phyloP scores from a whole-genome alignment of 108 stramenopile species.

The Conticribra weissflogii region DNA sequence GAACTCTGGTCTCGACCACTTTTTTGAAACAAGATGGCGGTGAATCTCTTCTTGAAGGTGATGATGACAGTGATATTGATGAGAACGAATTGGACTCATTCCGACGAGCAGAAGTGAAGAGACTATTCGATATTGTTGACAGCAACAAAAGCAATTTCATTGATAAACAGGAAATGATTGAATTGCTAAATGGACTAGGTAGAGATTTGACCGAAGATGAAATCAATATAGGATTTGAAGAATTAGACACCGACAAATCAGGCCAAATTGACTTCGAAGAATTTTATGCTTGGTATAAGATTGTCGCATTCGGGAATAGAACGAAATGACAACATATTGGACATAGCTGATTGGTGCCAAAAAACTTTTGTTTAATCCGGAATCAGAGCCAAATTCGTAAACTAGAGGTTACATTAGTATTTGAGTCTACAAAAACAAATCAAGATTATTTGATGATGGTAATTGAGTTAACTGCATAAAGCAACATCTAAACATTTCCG shows the following conservation, averaged over 20 bases:
- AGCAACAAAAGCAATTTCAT: constrained; percentile 50
- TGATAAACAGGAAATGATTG: constrained; percentile 50
- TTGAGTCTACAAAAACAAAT: too few species aligned
- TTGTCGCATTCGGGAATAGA: constrained; percentile 22
- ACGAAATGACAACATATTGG: neutral
- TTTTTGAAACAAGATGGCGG: constrained; percentile 37
- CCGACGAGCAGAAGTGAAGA: constrained; percentile 41
- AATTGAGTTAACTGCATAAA: too few species aligned
- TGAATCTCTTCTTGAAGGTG: constrained; percentile 28
- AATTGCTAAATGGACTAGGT: constrained; percentile 46
- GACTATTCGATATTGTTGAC: constrained; percentile 60
- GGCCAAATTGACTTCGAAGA: constrained; percentile 58
- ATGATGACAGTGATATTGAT: constrained; percentile 59
- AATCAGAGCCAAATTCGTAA: too few species aligned
- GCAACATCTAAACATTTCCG: too few species aligned
- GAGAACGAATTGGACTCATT: constrained; percentile 55
- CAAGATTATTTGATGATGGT: too few species aligned
- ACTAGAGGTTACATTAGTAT: too few species aligned
- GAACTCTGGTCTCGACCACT: constrained; percentile 50
- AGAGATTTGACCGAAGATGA: constrained; percentile 30
- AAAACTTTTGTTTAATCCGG: too few species aligned
- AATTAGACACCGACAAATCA: constrained; percentile 45
- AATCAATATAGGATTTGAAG: constrained; percentile 40
- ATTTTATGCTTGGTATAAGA: constrained; percentile 57
- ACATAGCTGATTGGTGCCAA: too few species aligned